phyloP scores from a whole-genome alignment of 2,329 filamentous ascomycete species.

The Lasiodiplodia hormozganensis region DNA sequence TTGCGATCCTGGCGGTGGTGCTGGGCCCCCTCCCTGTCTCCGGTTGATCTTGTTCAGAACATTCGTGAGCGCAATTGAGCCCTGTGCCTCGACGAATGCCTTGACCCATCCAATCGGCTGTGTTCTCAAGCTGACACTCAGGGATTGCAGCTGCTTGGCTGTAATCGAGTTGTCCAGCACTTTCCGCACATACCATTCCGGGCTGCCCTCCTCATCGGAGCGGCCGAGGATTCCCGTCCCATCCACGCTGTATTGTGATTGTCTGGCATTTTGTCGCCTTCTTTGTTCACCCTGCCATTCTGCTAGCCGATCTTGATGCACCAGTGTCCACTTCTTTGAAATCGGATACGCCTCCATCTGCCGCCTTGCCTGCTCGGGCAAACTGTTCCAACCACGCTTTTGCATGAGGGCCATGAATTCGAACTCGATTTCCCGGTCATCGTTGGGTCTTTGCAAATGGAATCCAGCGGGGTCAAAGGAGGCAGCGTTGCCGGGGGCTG shows the following conservation, averaged over 20 bases:
- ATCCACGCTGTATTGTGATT: constrained; percentile 68
- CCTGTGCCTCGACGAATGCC: constrained; percentile 95
- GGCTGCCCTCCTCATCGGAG: constrained; percentile 92
- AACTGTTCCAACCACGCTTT: constrained; percentile 95
- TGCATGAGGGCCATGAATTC: constrained; percentile 96
- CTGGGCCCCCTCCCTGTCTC: constrained; percentile 76
- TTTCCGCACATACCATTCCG: constrained; percentile 97
- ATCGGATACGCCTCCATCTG: constrained; percentile 97
- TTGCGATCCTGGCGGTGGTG: constrained; percentile 60
- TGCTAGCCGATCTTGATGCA: constrained; percentile 91
- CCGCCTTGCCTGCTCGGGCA: constrained; percentile 90
- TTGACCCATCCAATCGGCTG: constrained; percentile 98
- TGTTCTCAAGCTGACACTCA: constrained; percentile 92
- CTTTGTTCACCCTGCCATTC: constrained; percentile 96
- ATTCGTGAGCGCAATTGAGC: constrained; percentile 93
- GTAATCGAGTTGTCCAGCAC: constrained; percentile 96
- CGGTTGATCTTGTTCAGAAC: constrained; percentile 93
- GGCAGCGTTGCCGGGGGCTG: constrained; percentile 51
- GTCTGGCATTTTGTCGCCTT: constrained; percentile 75
- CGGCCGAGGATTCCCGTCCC: constrained; percentile 72
- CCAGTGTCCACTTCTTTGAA: constrained; percentile 95
- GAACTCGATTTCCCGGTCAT: constrained; percentile 85
- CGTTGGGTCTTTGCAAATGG: constrained; percentile 74
- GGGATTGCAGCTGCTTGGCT: constrained; percentile 86
- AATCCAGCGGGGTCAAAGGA: constrained; percentile 61